Evolutionary conservation across 179 eudicot species (phyloP), one percentile per base, ranked within the genome.

Genomic region (Nepenthes alata): DNA sequence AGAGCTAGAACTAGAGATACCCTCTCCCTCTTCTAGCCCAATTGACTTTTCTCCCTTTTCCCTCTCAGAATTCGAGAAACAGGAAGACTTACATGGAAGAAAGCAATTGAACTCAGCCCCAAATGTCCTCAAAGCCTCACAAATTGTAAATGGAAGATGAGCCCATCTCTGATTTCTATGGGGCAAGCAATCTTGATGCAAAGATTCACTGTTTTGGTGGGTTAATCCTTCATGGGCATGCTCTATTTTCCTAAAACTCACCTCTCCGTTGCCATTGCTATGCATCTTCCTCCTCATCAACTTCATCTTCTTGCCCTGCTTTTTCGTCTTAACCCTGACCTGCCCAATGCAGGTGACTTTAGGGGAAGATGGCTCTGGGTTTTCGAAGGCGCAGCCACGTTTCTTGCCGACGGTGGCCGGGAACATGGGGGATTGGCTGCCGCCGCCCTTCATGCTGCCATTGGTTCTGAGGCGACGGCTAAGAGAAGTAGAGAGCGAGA

Each of bases 291-390:
- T 59, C 6, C 69, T 51, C 60, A 70, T 62, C 53, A 64, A 64
- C 62, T 86, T 73, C 67, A 75, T 83, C 63, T 80, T 83, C 59
- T 80, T 75, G 13, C 80, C 87, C 14, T 90, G 86, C 13, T 90
- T 90, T 85, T 83, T 90, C 6, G 89, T 81, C 71, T 88, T 90
- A 0, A 90, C 89, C 4, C 93, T 64, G 0, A 89, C 97, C 12
- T 89, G 97, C 1, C 97, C 95, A 60, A 89, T 89, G 63, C 95
- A 87, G 5, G 97, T 87, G 11, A 89, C 97, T 53, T 89, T 89
- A 0, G 95, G 97, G 0, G 97, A 89, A 55, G 97, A 87, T 1
- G 97, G 95, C 64, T 90, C 95, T 0, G 89, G 86, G 71, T 87
- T 90, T 0, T 90, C 91, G 38, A 83, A 83, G 0, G 65, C 80